Base-by-base conservation (phyloP, 352 stramenopile species). In the Globisporangium canariense region DNA sequence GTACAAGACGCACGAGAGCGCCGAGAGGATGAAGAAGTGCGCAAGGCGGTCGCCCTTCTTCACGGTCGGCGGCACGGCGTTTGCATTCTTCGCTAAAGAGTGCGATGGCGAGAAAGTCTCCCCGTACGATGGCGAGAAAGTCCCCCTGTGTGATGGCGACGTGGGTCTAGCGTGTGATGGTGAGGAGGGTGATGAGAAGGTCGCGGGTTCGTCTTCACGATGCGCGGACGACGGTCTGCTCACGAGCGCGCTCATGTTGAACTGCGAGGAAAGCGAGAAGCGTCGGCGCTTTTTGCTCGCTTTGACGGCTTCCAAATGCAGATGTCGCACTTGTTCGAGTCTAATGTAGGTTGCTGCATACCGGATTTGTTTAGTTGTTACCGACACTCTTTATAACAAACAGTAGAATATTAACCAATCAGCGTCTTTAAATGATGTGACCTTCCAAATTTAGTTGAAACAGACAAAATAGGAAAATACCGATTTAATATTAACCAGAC, bases 21-120 rank as follows among this genome's bases (percentile, higher is more conserved):
- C 78, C 45, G 70, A 79, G 40, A 82, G 52, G 41, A 87, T 76
- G 58, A 88, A 76, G 63, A 89, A 87, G 65, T 87, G 81, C 43
- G 75, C 78, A 53, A 88, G 67, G 63, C 78, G 76, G 58, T 88
- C 81, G 60, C 78, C 78, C 43, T 69, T 72, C 6, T 67, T 81
- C 50, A 84, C 66, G 14, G 67, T 72, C 28, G 71, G 54, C 28
- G 62, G 43, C 58, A 66, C 30, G 6, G 13, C 40, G 1, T 13
- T 18, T 28, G 25, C 25, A 28, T 28, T 28, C 38, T 13, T 18
- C 38, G 14, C 40, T 46, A 14, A 16, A 7, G 13, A 14, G 40
- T 46, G 40, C 3, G 11, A n/a, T 46, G 40, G 6, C 2, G 34
- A 40, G 34, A 25, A 25, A 25, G 22, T 25, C 22, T 25, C 22